Conservation (phyloP, 305 asterid species). For the Withania somnifera region DNA sequence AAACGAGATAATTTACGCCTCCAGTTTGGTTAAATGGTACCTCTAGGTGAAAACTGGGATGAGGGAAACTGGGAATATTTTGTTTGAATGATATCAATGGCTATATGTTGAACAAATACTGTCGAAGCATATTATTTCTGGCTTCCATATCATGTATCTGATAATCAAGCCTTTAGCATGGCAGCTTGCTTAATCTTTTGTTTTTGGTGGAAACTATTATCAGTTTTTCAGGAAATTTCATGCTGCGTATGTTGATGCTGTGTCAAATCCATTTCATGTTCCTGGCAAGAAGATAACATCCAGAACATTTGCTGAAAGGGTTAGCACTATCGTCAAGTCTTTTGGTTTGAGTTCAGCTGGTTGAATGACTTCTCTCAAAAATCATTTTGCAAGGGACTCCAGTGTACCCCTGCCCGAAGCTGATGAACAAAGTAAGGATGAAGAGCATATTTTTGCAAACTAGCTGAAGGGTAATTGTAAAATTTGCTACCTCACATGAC, state of each 20-base stretch:
- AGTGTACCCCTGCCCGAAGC: neutral
- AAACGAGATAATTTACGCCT: neutral
- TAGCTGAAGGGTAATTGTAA: neutral
- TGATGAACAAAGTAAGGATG: neutral
- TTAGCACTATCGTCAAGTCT: constrained; percentile 64
- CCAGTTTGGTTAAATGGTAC: neutral
- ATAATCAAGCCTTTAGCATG: neutral
- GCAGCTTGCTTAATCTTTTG: constrained; percentile 8
- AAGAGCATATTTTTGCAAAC: neutral
- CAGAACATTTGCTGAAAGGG: constrained; percentile 64
- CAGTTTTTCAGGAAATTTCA: constrained; percentile 91
- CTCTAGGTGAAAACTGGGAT: neutral
- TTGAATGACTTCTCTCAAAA: constrained; percentile 1
- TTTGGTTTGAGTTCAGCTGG: constrained; percentile 55
- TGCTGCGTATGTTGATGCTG: constrained; percentile 88
- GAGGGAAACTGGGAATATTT: neutral
- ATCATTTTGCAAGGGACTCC: neutral
- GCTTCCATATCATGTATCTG: neutral
- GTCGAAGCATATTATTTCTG: neutral
- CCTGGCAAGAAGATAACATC: constrained; percentile 93
- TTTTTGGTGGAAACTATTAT: constrained; percentile 7
- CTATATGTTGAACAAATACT: neutral
- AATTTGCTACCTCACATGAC: neutral
- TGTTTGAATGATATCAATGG: neutral
- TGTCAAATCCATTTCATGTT: constrained; percentile 90